Conservation (phyloP, 2,329 filamentous ascomycete genomes). For the Tolypocladium tundrense region DNA sequence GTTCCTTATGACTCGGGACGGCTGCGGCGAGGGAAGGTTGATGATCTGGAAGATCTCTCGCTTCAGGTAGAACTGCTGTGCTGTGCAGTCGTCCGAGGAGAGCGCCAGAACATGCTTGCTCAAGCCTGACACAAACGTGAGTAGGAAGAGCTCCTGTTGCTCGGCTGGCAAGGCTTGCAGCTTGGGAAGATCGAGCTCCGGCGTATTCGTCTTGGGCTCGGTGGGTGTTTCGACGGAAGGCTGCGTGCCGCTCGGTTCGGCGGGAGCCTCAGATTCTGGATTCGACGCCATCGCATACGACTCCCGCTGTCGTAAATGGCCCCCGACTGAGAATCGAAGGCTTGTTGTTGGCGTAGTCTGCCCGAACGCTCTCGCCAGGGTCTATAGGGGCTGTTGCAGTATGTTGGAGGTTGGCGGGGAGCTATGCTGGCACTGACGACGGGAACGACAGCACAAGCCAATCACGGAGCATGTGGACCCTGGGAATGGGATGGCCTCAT, state of each 20-base stretch:
- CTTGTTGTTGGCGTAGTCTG: not conserved
- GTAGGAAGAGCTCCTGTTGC: conserved; percentile 89
- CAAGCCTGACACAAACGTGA: conserved; percentile 78
- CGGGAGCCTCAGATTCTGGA: conserved; percentile 24
- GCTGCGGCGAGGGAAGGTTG: conserved; percentile 70
- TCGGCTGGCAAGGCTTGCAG: conserved; percentile 82
- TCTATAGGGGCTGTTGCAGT: not conserved
- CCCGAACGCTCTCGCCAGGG: not conserved
- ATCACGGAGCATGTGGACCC: not conserved
- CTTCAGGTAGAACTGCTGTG: conserved; percentile 86
- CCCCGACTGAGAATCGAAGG: conserved; percentile 1
- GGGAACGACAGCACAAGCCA: not conserved
- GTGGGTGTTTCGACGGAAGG: conserved; percentile 21
- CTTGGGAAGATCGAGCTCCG: conserved; percentile 82
- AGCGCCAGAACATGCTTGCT: conserved; percentile 69
- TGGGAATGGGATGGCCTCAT: not conserved
- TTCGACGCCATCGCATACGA: conserved; percentile 23
- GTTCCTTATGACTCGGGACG: conserved; percentile 81
- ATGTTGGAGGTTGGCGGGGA: not conserved
- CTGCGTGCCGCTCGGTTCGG: conserved; percentile 9
- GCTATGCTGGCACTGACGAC: not conserved
- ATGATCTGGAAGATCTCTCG: conserved; percentile 91
- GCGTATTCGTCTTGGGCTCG: conserved; percentile 40
- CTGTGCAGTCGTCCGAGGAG: conserved; percentile 67
- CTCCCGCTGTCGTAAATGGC: conserved; percentile 10